Evolutionary conservation across 441 rosid species (phyloP), one percentile per base, ranked within the genome.

Genomic region (Pelargonium australe): DNA sequence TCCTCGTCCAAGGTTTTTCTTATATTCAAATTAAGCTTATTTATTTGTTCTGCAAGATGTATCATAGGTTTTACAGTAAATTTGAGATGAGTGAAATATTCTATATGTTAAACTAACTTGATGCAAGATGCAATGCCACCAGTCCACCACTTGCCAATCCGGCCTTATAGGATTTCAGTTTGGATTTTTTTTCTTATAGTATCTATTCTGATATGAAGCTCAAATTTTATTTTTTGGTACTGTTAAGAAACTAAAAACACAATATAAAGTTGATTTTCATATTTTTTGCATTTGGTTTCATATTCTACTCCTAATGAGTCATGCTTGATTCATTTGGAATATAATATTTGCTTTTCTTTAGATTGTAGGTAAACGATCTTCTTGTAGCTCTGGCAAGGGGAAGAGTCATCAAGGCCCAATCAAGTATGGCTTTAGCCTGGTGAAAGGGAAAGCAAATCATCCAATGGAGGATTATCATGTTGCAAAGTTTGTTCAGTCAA

Each of bases 391-490:
- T 13, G 64, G 64, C 34, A 60, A 60, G 31, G 64, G 64, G 28
- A 60, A 31, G 64, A 20, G 34, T 37, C 64, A 60, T 25, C 64
- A 60, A 31, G 64, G 64, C 37, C 64, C 64, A 25, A 11, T 25
- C 34, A 60, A 60, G 64, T 60, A 20, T 25, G 64, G 64, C n/a
- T 60, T 60, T 20, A 60, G 64, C 64, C 37, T 60, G 3, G 64
- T 60, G 64, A 60, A 60, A 12, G 64, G 64, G 28, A 60, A 60
- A 60, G 64, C 64, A 20, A 60, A 60, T 25, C 64, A 60, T 60
- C 64, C 64, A 4, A 60, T 60, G 64, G 64, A 60, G 31, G 64
- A 60, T 60, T 60, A 60, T 60, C 64, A 60, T 60, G 28, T 60
- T 9, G 64, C 64, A 23, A 60, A 60, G 64, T 60, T 60, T 60